Conservation (phyloP, 768 basidiomycete genomes). For the Galerina sulciceps region DNA sequence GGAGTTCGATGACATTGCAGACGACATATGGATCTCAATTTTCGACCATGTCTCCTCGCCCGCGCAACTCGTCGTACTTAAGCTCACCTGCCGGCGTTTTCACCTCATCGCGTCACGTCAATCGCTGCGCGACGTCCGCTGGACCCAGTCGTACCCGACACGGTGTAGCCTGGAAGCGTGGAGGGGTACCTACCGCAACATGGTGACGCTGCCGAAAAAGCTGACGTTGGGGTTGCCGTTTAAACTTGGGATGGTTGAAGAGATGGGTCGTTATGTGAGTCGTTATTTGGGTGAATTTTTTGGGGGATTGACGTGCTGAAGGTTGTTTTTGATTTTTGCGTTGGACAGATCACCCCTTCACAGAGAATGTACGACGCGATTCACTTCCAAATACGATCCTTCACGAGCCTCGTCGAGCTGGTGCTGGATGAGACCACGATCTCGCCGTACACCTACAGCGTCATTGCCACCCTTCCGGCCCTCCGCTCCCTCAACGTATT, state of each 20-base stretch:
- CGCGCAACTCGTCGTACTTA: constrained; percentile 21
- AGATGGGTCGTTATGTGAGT: constrained; percentile 1
- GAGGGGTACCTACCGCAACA: constrained; percentile 14
- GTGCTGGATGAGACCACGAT: constrained; percentile 24
- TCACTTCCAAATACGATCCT: constrained; percentile 22
- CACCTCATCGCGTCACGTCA: constrained; percentile 26
- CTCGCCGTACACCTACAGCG: constrained; percentile 28
- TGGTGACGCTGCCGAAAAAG: constrained; percentile 20
- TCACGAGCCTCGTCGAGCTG: constrained; percentile 26
- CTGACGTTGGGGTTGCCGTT: constrained; percentile 28
- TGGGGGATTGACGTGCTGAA: not conserved
- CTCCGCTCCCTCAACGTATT: constrained; percentile 22
- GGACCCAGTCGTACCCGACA: constrained; percentile 24
- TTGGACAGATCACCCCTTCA: constrained; percentile 11
- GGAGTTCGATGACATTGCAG: constrained; percentile 21
- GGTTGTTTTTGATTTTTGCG: not conserved
- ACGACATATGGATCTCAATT: constrained; percentile 34
- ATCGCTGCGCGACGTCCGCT: constrained; percentile 27
- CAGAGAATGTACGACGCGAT: constrained; percentile 27
- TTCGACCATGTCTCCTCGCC: constrained; percentile 28
- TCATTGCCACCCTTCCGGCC: constrained; percentile 25
- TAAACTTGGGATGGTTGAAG: constrained; percentile 11
- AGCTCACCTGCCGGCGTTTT: constrained; percentile 28
- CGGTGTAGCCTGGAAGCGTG: constrained; percentile 27
- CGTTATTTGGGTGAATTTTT: not conserved